phyloP scores from a whole-genome alignment of 495 filamentous ascomycete genomes.

The Hypoxylon perforatum region DNA sequence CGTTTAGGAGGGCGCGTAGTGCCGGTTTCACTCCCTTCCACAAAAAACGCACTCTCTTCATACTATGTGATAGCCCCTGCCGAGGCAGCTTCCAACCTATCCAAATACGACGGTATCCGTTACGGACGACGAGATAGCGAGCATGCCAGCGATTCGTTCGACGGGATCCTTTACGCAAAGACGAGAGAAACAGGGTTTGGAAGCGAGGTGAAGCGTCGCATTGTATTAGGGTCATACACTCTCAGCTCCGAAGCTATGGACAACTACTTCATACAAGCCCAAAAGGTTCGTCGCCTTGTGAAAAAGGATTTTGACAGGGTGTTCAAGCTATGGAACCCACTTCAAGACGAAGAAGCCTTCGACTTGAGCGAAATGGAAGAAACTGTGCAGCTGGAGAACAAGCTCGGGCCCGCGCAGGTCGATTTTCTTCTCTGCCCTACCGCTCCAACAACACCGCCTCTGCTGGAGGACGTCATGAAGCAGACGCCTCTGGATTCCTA shows the following conservation, averaged over 20 bases:
- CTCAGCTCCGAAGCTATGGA: constrained; percentile 91
- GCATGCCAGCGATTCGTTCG: constrained; percentile 47
- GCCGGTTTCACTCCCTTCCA: constrained; percentile 84
- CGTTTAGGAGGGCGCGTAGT: constrained; percentile 73
- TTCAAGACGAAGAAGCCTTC: constrained; percentile 60
- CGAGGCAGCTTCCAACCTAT: constrained; percentile 96
- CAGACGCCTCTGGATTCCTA: constrained; percentile 64
- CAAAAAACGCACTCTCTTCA: constrained; percentile 83
- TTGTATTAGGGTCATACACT: constrained; percentile 89
- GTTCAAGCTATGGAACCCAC: constrained; percentile 74
- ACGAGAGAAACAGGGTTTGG: constrained; percentile 82
- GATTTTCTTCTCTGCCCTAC: constrained; percentile 93
- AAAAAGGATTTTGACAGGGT: constrained; percentile 84
- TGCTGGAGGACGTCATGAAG: constrained; percentile 62
- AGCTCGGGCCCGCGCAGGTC: constrained; percentile 66
- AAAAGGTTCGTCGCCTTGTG: constrained; percentile 85
- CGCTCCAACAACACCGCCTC: constrained; percentile 80
- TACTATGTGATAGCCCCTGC: constrained; percentile 97
- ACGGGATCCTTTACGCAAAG: constrained; percentile 74
- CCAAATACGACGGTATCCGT: constrained; percentile 94
- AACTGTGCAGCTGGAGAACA: constrained; percentile 52
- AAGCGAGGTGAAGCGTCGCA: constrained; percentile 83
- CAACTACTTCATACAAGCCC: constrained; percentile 96
- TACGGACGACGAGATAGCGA: constrained; percentile 72
- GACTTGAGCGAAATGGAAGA: constrained; percentile 60